Conservation (phyloP, 192 early-diverging fungal genomes). For the Polychytrium aggregatum region DNA sequence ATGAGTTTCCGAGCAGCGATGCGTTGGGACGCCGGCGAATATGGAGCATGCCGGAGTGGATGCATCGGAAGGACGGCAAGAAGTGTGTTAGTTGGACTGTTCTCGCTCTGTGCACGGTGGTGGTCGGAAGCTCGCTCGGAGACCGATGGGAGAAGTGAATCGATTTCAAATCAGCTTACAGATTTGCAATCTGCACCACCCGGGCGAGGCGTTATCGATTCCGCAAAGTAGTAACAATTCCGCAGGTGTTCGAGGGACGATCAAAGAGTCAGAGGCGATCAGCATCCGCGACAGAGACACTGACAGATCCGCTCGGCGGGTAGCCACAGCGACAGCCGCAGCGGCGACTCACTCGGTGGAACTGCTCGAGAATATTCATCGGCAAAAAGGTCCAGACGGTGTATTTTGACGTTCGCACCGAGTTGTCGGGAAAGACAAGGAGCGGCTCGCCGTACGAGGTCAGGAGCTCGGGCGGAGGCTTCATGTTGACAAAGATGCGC, state of each 20-base stretch:
- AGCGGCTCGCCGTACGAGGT: no score
- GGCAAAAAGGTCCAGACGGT: constrained; percentile 84
- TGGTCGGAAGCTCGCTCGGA: no score
- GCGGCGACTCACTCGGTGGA: constrained; percentile 60
- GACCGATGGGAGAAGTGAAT: not conserved
- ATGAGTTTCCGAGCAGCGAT: no score
- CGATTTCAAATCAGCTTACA: not conserved
- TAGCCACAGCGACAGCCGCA: constrained; percentile 3
- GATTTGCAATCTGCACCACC: constrained; percentile 13
- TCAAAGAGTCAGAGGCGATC: not conserved
- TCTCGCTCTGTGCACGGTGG: no score
- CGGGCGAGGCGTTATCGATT: constrained; percentile 54
- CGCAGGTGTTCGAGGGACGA: not conserved
- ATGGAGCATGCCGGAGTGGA: no score
- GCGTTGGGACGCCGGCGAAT: no score
- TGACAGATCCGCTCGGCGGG: not conserved
- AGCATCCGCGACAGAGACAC: not conserved
- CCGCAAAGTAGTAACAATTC: not conserved
- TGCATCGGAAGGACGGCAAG: no score
- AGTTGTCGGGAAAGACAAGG: constrained; percentile 22
- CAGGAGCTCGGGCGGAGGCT: no score
- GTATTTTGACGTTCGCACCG: constrained; percentile 82
- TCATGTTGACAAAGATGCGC: no score
- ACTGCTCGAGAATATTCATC: constrained; percentile 95
- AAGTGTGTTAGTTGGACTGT: no score